Conservation (phyloP, 169 alveolate species). For the Eimeria zaria region DNA sequence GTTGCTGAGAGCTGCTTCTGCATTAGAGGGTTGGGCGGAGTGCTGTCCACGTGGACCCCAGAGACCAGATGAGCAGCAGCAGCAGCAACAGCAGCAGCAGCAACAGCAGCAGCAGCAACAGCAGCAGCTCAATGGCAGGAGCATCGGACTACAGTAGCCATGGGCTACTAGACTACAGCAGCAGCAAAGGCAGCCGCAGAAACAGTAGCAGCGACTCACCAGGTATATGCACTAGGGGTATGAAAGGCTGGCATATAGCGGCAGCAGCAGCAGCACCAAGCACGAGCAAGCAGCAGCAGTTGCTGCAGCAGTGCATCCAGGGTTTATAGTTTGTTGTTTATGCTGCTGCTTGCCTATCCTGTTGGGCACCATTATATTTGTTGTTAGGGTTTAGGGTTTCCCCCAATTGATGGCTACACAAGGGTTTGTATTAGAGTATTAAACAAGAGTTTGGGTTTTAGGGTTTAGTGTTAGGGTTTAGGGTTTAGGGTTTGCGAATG, state of each 20-base stretch:
- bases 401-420: no score
- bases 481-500: neutral
- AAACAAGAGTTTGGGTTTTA: neutral
- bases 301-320: neutral
- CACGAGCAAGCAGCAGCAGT: neutral
- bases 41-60: neutral
- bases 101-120: constrained; percentile 42
- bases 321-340: neutral
- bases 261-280: constrained; percentile 39
- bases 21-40: no score
- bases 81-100: constrained; percentile 30
- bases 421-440: no score
- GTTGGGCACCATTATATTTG: no score
- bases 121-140: neutral
- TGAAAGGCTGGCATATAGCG: neutral
- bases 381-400: no score
- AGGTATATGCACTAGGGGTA: neutral
- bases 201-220: neutral
- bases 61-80: neutral
- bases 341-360: neutral
- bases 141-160: neutral
- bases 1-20: neutral
- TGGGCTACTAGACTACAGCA: neutral
- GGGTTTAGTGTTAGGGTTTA: neutral
- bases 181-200: constrained; percentile 12